Evolutionary conservation across 1,284 basidiomycete species (phyloP).

Genomic region (Irpex sp.): DNA sequence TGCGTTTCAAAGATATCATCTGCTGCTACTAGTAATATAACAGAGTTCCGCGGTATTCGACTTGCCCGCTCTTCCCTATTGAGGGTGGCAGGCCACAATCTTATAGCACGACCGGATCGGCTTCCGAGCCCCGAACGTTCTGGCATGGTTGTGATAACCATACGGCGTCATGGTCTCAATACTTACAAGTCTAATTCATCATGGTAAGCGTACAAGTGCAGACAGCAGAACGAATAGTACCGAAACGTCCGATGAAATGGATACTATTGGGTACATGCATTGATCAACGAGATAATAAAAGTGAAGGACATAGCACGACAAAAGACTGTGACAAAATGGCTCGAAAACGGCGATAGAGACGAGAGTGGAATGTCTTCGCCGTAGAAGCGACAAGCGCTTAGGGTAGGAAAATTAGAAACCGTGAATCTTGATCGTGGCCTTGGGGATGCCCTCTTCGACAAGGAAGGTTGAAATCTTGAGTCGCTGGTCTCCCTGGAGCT

Average conservation of each 20-base stretch:
- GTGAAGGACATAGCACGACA: conserved; percentile 10
- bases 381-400: background rate
- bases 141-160: background rate
- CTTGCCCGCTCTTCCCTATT: background rate
- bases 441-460: conserved; percentile 71
- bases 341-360: background rate
- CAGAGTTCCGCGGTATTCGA: background rate
- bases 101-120: background rate
- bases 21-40: conserved; percentile 1
- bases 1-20: background rate
- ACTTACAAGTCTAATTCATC: background rate
- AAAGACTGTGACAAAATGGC: background rate
- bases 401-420: conserved; percentile 59
- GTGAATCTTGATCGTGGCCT: conserved; percentile 78
- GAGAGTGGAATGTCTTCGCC: background rate
- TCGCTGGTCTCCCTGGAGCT: conserved; percentile 98
- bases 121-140: background rate
- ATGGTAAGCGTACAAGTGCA: background rate
- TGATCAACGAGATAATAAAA: conserved; percentile 16
- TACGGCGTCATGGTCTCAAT: too few species aligned
- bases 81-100: background rate
- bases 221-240: background rate
- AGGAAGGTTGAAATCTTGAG: conserved; percentile 88
- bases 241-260: conserved; percentile 25
- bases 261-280: conserved; percentile 27